Evolutionary conservation across 2,329 filamentous ascomycete species (phyloP).

Genomic region (Trichoderma pleuroti): DNA sequence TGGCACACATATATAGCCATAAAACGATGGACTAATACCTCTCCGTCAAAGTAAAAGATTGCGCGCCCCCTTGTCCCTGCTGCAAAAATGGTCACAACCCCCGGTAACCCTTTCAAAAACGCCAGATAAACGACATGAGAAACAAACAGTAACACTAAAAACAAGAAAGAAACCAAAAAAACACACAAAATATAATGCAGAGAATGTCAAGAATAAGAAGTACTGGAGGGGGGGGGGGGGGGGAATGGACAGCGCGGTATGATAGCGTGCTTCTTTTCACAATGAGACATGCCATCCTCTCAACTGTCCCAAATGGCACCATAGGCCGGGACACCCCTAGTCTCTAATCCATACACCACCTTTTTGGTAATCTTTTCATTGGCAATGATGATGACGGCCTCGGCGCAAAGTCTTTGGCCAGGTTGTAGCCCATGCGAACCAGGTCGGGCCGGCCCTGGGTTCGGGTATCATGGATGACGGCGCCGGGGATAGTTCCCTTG

Average conservation of each 20-base stretch:
- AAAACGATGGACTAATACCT: background rate
- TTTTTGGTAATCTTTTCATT: conserved; percentile 65
- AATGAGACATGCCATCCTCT: conserved; percentile 14
- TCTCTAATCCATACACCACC: conserved; percentile 67
- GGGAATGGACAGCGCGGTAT: background rate
- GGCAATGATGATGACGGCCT: conserved; percentile 71
- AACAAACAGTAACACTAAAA: background rate
- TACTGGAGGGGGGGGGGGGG: background rate
- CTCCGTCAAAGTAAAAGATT: background rate
- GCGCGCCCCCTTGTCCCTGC: background rate
- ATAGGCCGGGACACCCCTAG: conserved; percentile 62
- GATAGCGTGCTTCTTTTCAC: background rate
- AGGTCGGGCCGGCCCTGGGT: conserved; percentile 56
- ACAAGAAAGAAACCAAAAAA: background rate
- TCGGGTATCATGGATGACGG: conserved; percentile 65
- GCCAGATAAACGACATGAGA: background rate
- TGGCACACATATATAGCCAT: background rate
- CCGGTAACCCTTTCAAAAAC: background rate
- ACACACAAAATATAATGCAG: background rate
- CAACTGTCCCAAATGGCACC: conserved; percentile 69
- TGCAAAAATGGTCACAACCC: background rate
- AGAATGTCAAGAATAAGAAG: conserved; percentile 7
- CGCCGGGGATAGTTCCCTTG: conserved; percentile 54
- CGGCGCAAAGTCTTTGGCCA: conserved; percentile 54
- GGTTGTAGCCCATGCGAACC: conserved; percentile 48